Percentiles rank a stretch among this genome's conserved stretches.
phyloP scores from a whole-genome alignment of 129 eudicot species.

The Flaveria robusta region DNA sequence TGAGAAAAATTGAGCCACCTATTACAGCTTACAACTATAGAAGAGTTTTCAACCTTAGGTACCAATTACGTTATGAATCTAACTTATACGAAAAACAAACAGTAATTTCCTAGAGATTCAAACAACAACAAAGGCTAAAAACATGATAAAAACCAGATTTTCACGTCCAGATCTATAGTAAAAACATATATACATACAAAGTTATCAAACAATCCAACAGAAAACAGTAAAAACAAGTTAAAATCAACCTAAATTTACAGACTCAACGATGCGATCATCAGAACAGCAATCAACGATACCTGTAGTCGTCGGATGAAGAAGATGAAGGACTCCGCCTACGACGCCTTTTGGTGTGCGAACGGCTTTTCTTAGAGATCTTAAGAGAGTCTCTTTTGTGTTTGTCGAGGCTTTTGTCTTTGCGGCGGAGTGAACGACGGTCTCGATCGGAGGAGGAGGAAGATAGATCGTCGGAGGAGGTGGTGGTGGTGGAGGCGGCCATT shows the following conservation, averaged over 20 bases:
- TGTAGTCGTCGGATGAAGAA: slow-evolving; percentile 65
- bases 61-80: background rate
- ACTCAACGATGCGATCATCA: background rate
- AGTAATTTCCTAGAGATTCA: background rate
- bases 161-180: slow-evolving; percentile 4
- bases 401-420: slow-evolving; percentile 37
- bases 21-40: too few species aligned
- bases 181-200: background rate
- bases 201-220: background rate
- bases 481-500: slow-evolving; percentile 62
- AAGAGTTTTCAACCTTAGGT: too few species aligned
- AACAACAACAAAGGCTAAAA: background rate
- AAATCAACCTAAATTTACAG: background rate
- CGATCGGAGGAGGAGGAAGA: slow-evolving; percentile 48
- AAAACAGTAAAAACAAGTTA: background rate
- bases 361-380: slow-evolving; percentile 65
- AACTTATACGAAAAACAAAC: too few species aligned
- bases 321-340: slow-evolving; percentile 65
- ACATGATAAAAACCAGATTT: background rate
- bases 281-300: slow-evolving; percentile 35
- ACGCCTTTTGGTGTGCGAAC: slow-evolving; percentile 60
- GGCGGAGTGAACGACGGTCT: slow-evolving; percentile 56
- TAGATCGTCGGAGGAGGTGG: slow-evolving; percentile 45
- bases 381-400: slow-evolving; percentile 47
- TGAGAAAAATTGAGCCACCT: too few species aligned